A percentile compares a stretch with the other conserved stretches of the same genome.
Conservation (phyloP, 495 filamentous ascomycete species). For the Podospora comata region DNA sequence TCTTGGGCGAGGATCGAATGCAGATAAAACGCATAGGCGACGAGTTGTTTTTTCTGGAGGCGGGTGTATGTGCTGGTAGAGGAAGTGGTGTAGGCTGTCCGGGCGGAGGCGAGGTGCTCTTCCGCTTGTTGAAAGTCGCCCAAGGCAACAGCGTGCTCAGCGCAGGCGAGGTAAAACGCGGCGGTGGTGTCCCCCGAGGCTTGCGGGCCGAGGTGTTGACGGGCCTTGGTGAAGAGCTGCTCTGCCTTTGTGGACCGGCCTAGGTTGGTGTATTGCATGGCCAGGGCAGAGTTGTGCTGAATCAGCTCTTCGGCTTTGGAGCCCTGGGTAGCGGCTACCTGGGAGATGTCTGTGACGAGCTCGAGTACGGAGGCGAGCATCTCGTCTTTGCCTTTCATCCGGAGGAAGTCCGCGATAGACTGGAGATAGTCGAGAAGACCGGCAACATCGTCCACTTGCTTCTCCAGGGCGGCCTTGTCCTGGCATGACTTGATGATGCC, state of each 20-base stretch:
- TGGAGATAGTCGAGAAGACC: conserved; percentile 61
- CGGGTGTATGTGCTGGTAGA: conserved; percentile 23
- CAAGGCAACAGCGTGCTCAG: conserved; percentile 68
- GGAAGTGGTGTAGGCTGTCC: conserved; percentile 27
- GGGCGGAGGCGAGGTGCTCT: conserved; percentile 40
- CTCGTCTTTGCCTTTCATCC: conserved; percentile 61
- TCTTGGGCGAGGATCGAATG: conserved; percentile 63
- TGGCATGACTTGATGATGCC: conserved; percentile 46
- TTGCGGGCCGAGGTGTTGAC: conserved; percentile 28
- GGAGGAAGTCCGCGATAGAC: conserved; percentile 70
- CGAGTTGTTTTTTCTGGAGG: conserved; percentile 39
- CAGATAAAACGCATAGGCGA: conserved; percentile 54
- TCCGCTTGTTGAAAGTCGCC: conserved; percentile 61
- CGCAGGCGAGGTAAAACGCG: conserved; percentile 63
- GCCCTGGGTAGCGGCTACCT: conserved; percentile 46
- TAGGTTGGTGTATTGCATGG: conserved; percentile 68
- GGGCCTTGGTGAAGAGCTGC: conserved; percentile 58
- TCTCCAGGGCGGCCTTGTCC: conserved; percentile 50
- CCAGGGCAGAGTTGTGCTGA: conserved; percentile 56
- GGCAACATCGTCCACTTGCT: conserved; percentile 58
- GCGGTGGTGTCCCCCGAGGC: conserved; percentile 40
- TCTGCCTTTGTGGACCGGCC: conserved; percentile 76
- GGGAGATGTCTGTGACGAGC: conserved; percentile 49
- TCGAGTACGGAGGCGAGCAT: conserved; percentile 47
- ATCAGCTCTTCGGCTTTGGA: conserved; percentile 55